Base-by-base conservation (phyloP, 2,329 filamentous ascomycete genomes). In the Epichloe elymi region DNA sequence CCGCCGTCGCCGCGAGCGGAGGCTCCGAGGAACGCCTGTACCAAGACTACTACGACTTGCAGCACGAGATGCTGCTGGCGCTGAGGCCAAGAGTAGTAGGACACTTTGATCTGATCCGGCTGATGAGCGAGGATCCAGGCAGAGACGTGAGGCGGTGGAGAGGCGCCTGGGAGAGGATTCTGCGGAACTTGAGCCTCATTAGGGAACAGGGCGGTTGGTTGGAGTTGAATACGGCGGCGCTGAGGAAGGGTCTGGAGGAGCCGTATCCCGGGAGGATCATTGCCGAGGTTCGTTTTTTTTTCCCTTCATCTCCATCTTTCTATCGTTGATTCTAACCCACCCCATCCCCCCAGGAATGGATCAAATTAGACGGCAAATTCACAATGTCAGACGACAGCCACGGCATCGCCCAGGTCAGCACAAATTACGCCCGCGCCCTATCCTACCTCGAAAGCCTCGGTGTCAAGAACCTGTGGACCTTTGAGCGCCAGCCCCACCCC, bases 301-400 rank as follows among this genome's bases (percentile, higher is more conserved):
- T 3, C 23, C 20, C 7, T 10, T 39, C 14, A 4, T 14, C 23
- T 7, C 23, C 23, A 7, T 26, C 23, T 23, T 51, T 15, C 11
- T 12, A 12, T 15, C 17, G 5, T 20, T 45, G 26, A 14, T 39
- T 5, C 40, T 30, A 20, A 19, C 15, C 3, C 23, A 3, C 6
- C 23, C 23, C 23, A 2, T 23, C 6, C 12, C 11, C 5, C n/a
- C 7, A 86, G 84, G 79, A 80, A 63, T 95, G 88, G 72, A 62
- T 89, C 50, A 68, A 68, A 7, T 74, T 87, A 60, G 83, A 83
- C 23, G 90, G 93, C 23, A 79, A 78, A 54, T 95, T 97, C 67
- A 94, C 88, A 49, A 76, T 98, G 59, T 95, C 88, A 6, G 93
- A 98, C 65, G 93, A 98, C 68, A 95, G 89, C 65, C 93, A 98